Conservation (phyloP, 768 basidiomycete genomes). For the Boletus edulis region DNA sequence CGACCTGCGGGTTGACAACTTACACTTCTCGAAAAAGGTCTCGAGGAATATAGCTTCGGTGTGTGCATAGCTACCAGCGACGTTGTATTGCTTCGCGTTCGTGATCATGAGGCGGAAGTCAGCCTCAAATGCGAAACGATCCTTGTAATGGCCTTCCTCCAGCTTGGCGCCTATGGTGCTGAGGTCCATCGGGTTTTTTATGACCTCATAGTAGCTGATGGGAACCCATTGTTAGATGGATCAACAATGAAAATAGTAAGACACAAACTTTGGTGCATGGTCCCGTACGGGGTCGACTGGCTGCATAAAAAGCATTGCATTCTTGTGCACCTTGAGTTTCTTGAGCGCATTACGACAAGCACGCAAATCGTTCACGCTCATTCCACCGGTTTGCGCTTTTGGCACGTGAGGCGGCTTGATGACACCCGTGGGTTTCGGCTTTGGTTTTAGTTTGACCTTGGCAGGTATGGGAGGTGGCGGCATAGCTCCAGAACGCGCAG, state of each 20-base stretch:
- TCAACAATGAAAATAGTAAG: not conserved
- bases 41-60: slow-evolving; percentile 76
- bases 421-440: slow-evolving; percentile 22
- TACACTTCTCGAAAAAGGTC: slow-evolving; percentile 82
- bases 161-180: slow-evolving; percentile 86
- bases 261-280: slow-evolving; percentile 72
- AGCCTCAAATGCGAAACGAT: slow-evolving; percentile 76
- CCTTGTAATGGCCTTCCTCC: slow-evolving; percentile 80
- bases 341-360: slow-evolving; percentile 76
- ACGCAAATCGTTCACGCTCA: slow-evolving; percentile 71
- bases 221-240: not conserved
- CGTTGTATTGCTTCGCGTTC: slow-evolving; percentile 88
- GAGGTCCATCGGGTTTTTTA: slow-evolving; percentile 94
- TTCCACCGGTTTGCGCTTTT: slow-evolving; percentile 74
- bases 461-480: slow-evolving; percentile 30
- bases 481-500: slow-evolving; percentile 18
- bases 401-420: slow-evolving; percentile 47
- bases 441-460: slow-evolving; percentile 28
- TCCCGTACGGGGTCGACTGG: slow-evolving; percentile 98
- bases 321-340: slow-evolving; percentile 76
- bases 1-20: slow-evolving; percentile 28
- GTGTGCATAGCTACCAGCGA: slow-evolving; percentile 64
- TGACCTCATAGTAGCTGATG: slow-evolving; percentile 81
- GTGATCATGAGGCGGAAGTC: slow-evolving; percentile 87
- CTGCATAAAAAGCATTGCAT: slow-evolving; percentile 69